These are phyloP conservation scores for Rubus idaeus DNA, from an alignment of 306 rosid genomes.

Conservation along the genomic window DNA sequence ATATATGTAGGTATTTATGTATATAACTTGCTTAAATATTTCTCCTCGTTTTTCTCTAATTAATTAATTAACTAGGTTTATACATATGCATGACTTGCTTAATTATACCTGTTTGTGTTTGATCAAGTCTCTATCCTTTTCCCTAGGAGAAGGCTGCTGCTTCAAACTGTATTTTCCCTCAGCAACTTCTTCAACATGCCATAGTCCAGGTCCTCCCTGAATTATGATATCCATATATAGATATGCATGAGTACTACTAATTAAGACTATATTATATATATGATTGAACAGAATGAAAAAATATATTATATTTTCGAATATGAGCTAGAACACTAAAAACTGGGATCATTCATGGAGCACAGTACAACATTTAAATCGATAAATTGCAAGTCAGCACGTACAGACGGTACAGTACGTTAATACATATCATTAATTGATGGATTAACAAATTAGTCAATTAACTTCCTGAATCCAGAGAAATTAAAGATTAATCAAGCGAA, in stretches of 20 bases:
- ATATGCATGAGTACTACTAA: not conserved
- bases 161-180: not conserved
- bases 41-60: not conserved
- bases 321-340: not conserved
- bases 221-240: not conserved
- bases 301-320: too few relatives aligned
- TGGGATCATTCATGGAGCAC: not conserved
- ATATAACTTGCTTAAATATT: not conserved
- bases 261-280: too few relatives aligned
- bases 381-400: too few relatives aligned
- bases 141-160: not conserved
- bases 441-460: not conserved
- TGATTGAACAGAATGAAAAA: too few relatives aligned
- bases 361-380: not conserved
- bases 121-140: slow-evolving; percentile 9
- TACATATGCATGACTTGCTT: not conserved
- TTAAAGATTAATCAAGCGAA: not conserved
- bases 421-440: too few relatives aligned
- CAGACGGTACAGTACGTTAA: too few relatives aligned
- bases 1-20: not conserved
- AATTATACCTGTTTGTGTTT: slow-evolving; percentile 20
- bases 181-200: not conserved
- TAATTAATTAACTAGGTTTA: not conserved
- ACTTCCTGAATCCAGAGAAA: not conserved
- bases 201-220: not conserved